These are phyloP conservation scores for Mucor lusitanicus DNA, from an alignment of 371 early-diverging fungal genomes.

Conservation along the genomic window DNA sequence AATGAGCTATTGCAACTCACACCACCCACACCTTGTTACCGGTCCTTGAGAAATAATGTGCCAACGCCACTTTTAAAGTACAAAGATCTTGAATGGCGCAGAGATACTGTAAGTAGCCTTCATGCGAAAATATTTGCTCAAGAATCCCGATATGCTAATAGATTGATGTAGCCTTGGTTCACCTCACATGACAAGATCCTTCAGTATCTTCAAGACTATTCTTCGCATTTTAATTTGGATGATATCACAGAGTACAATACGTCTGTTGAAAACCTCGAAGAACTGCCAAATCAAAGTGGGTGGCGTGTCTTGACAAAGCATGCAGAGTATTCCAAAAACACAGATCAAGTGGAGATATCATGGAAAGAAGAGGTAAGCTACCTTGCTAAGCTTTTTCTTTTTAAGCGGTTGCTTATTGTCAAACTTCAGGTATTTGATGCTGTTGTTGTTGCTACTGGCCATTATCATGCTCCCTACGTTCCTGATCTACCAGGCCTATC, in stretches of 20 bases:
- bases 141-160: slow-evolving; percentile 10
- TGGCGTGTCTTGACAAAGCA: slow-evolving; percentile 24
- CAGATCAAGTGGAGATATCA: not conserved
- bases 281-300: slow-evolving; percentile 14
- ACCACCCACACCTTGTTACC: slow-evolving; percentile 22
- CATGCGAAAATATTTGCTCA: not conserved
- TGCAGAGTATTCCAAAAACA: not conserved
- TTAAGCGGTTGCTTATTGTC: not conserved
- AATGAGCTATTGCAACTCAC: slow-evolving; percentile 14
- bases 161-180: slow-evolving; percentile 28
- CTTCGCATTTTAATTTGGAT: slow-evolving; percentile 23
- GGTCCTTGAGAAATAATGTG: slow-evolving; percentile 28
- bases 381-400: no score
- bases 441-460: slow-evolving; percentile 62
- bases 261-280: slow-evolving; percentile 27
- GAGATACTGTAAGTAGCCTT: slow-evolving; percentile 12
- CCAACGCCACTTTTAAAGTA: slow-evolving; percentile 29
- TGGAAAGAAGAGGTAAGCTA: slow-evolving; percentile 29
- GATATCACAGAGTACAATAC: slow-evolving; percentile 33
- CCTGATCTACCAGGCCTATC: slow-evolving; percentile 52
- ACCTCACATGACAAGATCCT: slow-evolving; percentile 29
- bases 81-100: slow-evolving; percentile 20
- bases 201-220: slow-evolving; percentile 33
- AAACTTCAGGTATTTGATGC: slow-evolving; percentile 40
- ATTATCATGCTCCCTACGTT: slow-evolving; percentile 54